These are phyloP conservation scores for Cystofilobasidium ferigula DNA, from an alignment of 768 basidiomycete genomes.

Conservation along the genomic window DNA sequence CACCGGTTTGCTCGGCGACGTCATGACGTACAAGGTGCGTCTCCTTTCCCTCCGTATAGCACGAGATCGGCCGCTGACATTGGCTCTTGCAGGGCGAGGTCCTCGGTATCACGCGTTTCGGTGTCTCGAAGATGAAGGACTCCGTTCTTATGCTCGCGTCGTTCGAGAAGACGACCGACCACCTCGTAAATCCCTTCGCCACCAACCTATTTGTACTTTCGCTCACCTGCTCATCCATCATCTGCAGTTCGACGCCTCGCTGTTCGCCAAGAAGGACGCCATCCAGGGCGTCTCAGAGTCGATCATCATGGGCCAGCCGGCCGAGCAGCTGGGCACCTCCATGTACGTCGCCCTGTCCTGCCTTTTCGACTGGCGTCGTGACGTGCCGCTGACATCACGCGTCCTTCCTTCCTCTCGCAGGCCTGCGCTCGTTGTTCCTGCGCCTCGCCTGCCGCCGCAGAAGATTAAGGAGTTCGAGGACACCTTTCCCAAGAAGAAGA, in stretches of 20 bases:
- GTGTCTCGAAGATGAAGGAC: conserved; percentile 99
- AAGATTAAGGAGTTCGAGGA: conserved; percentile 19
- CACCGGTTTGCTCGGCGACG: conserved; percentile 94
- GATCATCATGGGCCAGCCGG: conserved; percentile 98
- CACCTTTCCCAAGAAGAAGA: conserved; percentile 19
- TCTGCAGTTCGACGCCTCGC: conserved; percentile 76
- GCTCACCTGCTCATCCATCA: neutral
- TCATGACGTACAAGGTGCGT: conserved; percentile 90
- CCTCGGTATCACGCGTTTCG: conserved; percentile 94
- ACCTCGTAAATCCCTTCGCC: conserved; percentile 46
- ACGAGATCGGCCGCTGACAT: neutral
- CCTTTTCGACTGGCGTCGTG: too few relatives aligned
- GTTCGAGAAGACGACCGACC: conserved; percentile 99
- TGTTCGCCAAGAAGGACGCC: conserved; percentile 85
- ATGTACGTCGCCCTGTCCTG: conserved; percentile 47
- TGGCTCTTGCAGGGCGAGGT: conserved; percentile 65
- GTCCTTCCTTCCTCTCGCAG: neutral
- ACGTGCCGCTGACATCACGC: neutral
- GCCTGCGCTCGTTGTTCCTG: conserved; percentile 22
- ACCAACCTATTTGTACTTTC: too few relatives aligned
- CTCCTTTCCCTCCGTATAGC: neutral
- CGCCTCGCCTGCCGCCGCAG: conserved; percentile 12
- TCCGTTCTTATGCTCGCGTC: conserved; percentile 92
- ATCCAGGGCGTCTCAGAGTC: conserved; percentile 97
- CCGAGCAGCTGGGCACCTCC: conserved; percentile 85